Evolutionary conservation across 805 yeast genomes (phyloP).

Genomic region (Hanseniaspora jakobsenii): DNA sequence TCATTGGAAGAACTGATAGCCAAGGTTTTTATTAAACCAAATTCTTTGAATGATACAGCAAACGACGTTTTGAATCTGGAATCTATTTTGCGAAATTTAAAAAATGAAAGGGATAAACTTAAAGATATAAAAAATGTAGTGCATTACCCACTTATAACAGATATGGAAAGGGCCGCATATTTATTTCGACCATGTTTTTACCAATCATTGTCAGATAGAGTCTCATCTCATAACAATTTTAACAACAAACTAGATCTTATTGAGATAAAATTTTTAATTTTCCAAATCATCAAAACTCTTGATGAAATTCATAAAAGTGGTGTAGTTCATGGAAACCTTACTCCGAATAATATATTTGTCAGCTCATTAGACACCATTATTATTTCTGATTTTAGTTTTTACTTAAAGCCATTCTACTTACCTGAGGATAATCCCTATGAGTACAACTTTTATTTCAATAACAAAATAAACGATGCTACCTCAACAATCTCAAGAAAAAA

Average conservation of each 20-base stretch:
- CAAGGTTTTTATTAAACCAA: constrained; percentile 72
- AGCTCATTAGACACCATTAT: constrained; percentile 83
- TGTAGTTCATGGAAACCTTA: constrained; percentile 80
- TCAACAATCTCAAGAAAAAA: too few species aligned
- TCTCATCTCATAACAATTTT: constrained; percentile 38
- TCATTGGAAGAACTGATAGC: constrained; percentile 57
- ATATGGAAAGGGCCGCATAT: constrained; percentile 87
- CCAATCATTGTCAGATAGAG: constrained; percentile 74
- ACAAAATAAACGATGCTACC: too few species aligned
- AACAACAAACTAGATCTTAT: not conserved
- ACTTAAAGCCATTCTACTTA: constrained; percentile 64
- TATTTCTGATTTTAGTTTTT: constrained; percentile 67
- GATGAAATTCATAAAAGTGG: constrained; percentile 48
- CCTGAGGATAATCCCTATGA: constrained; percentile 92
- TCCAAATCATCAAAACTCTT: constrained; percentile 59
- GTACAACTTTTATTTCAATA: constrained; percentile 73
- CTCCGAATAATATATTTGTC: constrained; percentile 76
- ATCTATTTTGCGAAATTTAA: constrained; percentile 27
- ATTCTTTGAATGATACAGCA: constrained; percentile 11
- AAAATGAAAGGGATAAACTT: constrained; percentile 29
- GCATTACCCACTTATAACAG: constrained; percentile 62
- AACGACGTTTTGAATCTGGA: constrained; percentile 17
- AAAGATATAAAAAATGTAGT: constrained; percentile 48
- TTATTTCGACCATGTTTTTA: constrained; percentile 69
- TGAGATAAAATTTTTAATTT: constrained; percentile 67